A percentile compares a stretch with the other conserved stretches of the same genome.
Conservation (phyloP, 352 stramenopile genomes). For the Phytophthora brassicae region DNA sequence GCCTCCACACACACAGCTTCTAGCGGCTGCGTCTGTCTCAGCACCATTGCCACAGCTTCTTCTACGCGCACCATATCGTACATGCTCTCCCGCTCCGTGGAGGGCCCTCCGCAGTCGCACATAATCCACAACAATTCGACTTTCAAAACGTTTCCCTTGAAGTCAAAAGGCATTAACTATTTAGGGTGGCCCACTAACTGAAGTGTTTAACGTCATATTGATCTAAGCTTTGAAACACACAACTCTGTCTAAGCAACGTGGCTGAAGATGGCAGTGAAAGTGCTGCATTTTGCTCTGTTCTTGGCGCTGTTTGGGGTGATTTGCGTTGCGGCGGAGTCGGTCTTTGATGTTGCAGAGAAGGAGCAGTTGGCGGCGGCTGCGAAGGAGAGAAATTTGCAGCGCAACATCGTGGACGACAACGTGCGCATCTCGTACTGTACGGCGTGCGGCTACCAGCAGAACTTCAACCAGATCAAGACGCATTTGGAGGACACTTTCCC, state of each 20-base stretch:
- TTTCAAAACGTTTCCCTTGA: not conserved
- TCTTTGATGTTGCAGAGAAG: constrained; percentile 22
- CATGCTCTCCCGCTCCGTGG: constrained; percentile 59
- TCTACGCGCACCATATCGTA: constrained; percentile 79
- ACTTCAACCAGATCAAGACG: constrained; percentile 70
- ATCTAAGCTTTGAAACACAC: not conserved
- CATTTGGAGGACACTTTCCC: constrained; percentile 76
- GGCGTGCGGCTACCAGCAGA: constrained; percentile 80
- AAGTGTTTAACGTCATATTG: not conserved
- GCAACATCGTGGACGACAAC: constrained; percentile 57
- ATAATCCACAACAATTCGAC: constrained; percentile 10
- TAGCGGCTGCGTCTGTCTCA: constrained; percentile 46
- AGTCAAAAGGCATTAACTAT: constrained; percentile 4
- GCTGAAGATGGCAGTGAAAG: constrained; percentile 10
- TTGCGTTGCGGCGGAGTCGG: constrained; percentile 27
- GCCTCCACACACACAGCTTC: constrained; percentile 35
- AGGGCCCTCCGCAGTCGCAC: constrained; percentile 55
- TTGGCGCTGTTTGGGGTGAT: constrained; percentile 16
- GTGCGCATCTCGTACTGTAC: constrained; percentile 71
- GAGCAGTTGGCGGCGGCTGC: constrained; percentile 3
- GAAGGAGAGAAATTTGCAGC: constrained; percentile 24
- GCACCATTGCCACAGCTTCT: constrained; percentile 51
- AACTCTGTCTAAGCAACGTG: not conserved
- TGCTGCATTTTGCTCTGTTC: constrained; percentile 11
- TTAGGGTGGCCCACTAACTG: no score